Evolutionary conservation across 2,329 filamentous ascomycete genomes (phyloP).

Genomic region (Zalaria sp.): DNA sequence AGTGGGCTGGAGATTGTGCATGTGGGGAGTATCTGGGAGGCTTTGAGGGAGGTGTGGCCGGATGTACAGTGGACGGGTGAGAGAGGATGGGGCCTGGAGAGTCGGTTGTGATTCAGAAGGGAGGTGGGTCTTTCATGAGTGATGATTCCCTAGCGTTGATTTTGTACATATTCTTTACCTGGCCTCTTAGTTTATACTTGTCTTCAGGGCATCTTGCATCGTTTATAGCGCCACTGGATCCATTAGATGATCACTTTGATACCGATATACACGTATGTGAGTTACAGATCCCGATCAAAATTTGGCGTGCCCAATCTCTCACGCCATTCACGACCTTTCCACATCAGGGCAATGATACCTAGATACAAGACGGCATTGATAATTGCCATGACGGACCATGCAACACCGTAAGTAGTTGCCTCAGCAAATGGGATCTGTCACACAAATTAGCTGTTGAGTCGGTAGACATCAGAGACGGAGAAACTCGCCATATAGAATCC

Average conservation of each 20-base stretch:
- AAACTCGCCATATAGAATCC: conserved; percentile 16
- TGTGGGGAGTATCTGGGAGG: conserved; percentile 89
- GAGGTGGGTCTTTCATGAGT: too few species aligned
- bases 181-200: too few species aligned
- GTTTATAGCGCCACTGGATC: too few species aligned
- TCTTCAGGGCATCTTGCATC: too few species aligned
- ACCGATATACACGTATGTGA: not conserved
- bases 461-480: too few species aligned
- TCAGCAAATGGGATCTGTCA: conserved; percentile 6
- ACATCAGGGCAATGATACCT: conserved; percentile 5
- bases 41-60: conserved; percentile 81
- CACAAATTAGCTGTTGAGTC: too few species aligned
- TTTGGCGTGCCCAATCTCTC: conserved; percentile 4
- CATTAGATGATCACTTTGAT: too few species aligned
- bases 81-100: conserved; percentile 58
- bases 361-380: conserved; percentile 4
- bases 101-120: conserved; percentile 44
- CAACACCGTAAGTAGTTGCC: conserved; percentile 8
- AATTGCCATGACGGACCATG: conserved; percentile 7
- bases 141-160: too few species aligned
- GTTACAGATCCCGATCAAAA: conserved; percentile 6
- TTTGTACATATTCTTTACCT: too few species aligned
- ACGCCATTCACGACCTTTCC: conserved; percentile 5
- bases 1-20: conserved; percentile 77
- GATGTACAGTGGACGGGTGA: conserved; percentile 73